A percentile compares a stretch with the other conserved stretches of the same genome.
These are phyloP conservation scores for Pelargonium exstipulatum DNA, from an alignment of 441 rosid species.

Conservation along the genomic window DNA sequence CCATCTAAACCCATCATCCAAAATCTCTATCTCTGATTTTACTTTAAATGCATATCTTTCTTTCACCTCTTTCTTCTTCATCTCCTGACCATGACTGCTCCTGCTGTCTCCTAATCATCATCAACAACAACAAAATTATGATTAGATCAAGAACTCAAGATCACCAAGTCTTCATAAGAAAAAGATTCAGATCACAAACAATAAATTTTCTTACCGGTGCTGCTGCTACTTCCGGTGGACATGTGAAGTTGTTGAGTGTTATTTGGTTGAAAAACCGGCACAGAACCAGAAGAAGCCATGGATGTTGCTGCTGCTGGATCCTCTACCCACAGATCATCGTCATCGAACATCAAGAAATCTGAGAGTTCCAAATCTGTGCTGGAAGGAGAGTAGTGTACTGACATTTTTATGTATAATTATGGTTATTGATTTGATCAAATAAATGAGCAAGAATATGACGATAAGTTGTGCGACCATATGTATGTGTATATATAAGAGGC, in stretches of 20 bases:
- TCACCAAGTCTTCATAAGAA: not conserved
- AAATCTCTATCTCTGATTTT: conserved; percentile 64
- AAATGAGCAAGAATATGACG: too few species aligned
- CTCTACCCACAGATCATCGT: conserved; percentile 35
- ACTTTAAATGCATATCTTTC: conserved; percentile 78
- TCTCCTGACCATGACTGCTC: not conserved
- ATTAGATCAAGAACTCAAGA: not conserved
- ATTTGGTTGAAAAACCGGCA: not conserved
- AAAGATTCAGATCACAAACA: too few species aligned
- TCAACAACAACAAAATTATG: conserved; percentile 23
- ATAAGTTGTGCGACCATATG: too few species aligned
- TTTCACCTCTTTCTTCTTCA: conserved; percentile 38
- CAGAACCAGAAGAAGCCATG: conserved; percentile 17
- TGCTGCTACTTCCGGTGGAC: too few species aligned
- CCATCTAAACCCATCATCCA: conserved; percentile 89
- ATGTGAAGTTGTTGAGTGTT: not conserved
- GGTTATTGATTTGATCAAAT: too few species aligned
- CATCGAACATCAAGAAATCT: conserved; percentile 43
- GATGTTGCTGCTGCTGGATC: conserved; percentile 25
- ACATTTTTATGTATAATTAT: too few species aligned
- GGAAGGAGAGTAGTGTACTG: not conserved
- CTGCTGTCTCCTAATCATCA: conserved; percentile 9
- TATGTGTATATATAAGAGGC: too few species aligned
- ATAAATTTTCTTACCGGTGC: too few species aligned
- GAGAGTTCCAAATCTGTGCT: conserved; percentile 39